phyloP scores from a whole-genome alignment of 208 protist species.

The Leishmania arabica region DNA sequence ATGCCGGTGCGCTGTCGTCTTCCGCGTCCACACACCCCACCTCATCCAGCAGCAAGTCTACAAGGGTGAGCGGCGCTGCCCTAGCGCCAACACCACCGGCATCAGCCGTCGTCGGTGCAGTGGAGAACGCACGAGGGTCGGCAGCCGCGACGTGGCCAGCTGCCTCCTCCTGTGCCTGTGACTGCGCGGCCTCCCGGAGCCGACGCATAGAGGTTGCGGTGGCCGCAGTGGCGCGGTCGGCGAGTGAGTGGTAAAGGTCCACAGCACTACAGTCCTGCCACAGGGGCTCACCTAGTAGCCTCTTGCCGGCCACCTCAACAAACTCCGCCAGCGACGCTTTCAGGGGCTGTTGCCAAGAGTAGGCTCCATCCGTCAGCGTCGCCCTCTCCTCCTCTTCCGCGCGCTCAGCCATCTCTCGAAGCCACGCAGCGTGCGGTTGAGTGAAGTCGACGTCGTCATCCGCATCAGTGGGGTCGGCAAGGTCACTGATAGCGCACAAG shows the following conservation, averaged over 20 bases:
- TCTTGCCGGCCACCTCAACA: not conserved
- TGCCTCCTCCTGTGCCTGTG: not conserved
- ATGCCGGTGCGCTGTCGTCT: constrained; percentile 17
- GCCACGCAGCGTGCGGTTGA: not conserved
- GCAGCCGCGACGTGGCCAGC: not conserved
- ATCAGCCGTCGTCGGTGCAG: constrained; percentile 1
- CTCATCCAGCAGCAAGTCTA: not conserved
- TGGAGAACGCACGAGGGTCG: constrained; percentile 14
- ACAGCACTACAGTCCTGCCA: not conserved
- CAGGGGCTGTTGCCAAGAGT: not conserved
- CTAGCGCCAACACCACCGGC: not conserved
- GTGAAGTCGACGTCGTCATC: not conserved
- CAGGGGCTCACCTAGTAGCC: constrained; percentile 9
- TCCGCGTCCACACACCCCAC: constrained; percentile 2
- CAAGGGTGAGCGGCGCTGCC: not conserved
- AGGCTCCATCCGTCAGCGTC: not conserved
- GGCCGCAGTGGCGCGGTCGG: not conserved
- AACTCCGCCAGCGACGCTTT: constrained; percentile 1
- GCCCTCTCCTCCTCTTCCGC: constrained; percentile 1
- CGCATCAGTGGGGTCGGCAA: not conserved
- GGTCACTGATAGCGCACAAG: not conserved
- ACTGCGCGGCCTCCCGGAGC: not conserved
- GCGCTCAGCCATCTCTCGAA: not conserved
- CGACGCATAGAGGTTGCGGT: not conserved
- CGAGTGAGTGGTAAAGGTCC: constrained; percentile 8